Percentiles rank a stretch among this genome's conserved stretches.
Evolutionary conservation across 495 filamentous ascomycete genomes (phyloP).

Genomic region (Xylaria sp.): DNA sequence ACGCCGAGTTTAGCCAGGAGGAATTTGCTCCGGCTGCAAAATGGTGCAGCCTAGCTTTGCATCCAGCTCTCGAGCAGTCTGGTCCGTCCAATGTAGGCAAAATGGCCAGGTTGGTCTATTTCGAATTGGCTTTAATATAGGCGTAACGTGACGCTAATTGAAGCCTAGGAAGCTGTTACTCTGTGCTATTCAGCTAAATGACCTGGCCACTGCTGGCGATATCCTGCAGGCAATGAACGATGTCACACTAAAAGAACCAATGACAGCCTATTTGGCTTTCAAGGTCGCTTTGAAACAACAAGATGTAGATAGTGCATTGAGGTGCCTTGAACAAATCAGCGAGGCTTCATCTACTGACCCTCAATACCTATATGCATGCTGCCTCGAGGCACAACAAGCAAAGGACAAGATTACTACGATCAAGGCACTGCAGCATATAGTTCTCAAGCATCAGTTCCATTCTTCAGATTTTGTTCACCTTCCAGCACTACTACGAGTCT

Average conservation of each 20-base stretch:
- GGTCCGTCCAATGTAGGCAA: slow-evolving; percentile 69
- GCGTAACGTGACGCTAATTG: slow-evolving; percentile 4
- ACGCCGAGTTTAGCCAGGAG: slow-evolving; percentile 59
- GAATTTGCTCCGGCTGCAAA: slow-evolving; percentile 62
- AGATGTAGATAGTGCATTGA: slow-evolving; percentile 62
- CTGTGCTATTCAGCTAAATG: slow-evolving; percentile 66
- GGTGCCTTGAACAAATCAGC: slow-evolving; percentile 37
- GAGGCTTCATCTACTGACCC: slow-evolving; percentile 50
- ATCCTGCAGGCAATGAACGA: slow-evolving; percentile 68
- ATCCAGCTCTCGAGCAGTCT: slow-evolving; percentile 67
- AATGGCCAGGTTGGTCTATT: slow-evolving; percentile 64
- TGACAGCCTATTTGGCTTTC: slow-evolving; percentile 76
- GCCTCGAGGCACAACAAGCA: slow-evolving; percentile 72
- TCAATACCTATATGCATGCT: slow-evolving; percentile 75
- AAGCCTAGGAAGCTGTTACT: slow-evolving; percentile 69
- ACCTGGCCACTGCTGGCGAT: slow-evolving; percentile 58
- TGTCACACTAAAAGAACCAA: slow-evolving; percentile 60
- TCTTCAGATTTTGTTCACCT: slow-evolving; percentile 64
- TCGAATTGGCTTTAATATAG: slow-evolving; percentile 1
- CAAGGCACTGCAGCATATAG: slow-evolving; percentile 63
- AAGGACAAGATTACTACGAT: slow-evolving; percentile 66
- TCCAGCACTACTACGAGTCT: slow-evolving; percentile 70
- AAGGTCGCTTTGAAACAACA: slow-evolving; percentile 70
- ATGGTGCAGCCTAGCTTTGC: slow-evolving; percentile 78
- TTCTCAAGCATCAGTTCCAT: slow-evolving; percentile 54